Conservation (phyloP, 495 filamentous ascomycete genomes). For the Penicillium alfredii region DNA sequence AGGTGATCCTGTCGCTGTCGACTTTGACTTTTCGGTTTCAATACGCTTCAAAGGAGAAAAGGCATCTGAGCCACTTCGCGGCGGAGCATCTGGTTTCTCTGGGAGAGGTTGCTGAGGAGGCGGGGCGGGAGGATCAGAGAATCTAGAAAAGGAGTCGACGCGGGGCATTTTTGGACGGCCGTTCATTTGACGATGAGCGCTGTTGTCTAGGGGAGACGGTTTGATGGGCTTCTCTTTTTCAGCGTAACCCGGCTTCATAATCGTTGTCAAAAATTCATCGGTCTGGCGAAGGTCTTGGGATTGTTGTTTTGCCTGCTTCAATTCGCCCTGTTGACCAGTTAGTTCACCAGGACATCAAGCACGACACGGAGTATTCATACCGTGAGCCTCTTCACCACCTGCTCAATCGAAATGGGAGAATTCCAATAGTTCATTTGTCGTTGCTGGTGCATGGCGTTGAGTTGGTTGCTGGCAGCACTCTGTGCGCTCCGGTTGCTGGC, state of each 20-base stretch:
- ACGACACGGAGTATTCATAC: slow-evolving; percentile 48
- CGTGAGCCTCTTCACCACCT: slow-evolving; percentile 87
- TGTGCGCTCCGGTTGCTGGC: slow-evolving; percentile 53
- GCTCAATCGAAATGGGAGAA: slow-evolving; percentile 84
- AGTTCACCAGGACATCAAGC: slow-evolving; percentile 9
- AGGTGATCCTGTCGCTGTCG: slow-evolving; percentile 51
- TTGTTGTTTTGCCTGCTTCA: slow-evolving; percentile 82
- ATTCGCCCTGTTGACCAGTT: slow-evolving; percentile 60
- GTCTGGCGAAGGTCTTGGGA: slow-evolving; percentile 77
- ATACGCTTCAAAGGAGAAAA: slow-evolving; percentile 58
- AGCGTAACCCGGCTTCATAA: slow-evolving; percentile 62
- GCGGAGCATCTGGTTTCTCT: slow-evolving; percentile 73
- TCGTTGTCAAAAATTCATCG: slow-evolving; percentile 67
- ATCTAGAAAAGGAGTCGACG: slow-evolving; percentile 53
- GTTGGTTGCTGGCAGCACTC: slow-evolving; percentile 50
- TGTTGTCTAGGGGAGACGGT: slow-evolving; percentile 33
- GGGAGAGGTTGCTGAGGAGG: slow-evolving; percentile 88
- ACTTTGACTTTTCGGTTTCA: slow-evolving; percentile 68
- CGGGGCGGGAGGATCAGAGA: slow-evolving; percentile 85
- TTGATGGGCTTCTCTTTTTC: slow-evolving; percentile 54
- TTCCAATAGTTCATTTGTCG: slow-evolving; percentile 75
- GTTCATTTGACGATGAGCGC: slow-evolving; percentile 35
- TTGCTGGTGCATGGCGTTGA: slow-evolving; percentile 56
- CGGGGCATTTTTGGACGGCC: slow-evolving; percentile 51
- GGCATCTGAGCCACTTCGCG: slow-evolving; percentile 37